A percentile compares a stretch with the other conserved stretches of the same genome.
Conservation (phyloP, 2,329 filamentous ascomycete genomes). For the Malbranchea cinnamomea region DNA sequence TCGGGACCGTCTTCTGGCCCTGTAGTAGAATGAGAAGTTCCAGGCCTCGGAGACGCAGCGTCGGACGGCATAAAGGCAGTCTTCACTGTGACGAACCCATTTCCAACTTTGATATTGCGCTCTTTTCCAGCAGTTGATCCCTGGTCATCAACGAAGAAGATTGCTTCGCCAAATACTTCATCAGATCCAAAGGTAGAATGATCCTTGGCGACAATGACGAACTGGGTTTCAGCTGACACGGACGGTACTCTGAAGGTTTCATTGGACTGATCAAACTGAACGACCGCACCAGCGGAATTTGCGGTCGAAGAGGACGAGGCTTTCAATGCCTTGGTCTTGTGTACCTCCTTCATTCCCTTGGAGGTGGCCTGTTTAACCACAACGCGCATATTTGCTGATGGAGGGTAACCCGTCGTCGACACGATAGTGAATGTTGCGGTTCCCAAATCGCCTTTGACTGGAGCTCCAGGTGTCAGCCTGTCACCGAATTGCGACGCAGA, state of each 20-base stretch:
- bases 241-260: conserved; percentile 68
- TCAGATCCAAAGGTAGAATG: conserved; percentile 75
- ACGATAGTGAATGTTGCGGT: conserved; percentile 68
- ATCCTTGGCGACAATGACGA: conserved; percentile 73
- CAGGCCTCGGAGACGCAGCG: conserved; percentile 17
- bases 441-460: conserved; percentile 46
- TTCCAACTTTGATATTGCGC: conserved; percentile 60
- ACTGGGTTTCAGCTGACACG: conserved; percentile 60
- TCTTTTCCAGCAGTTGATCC: conserved; percentile 47
- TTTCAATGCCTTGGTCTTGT: conserved; percentile 89
- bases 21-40: conserved; percentile 21
- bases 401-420: conserved; percentile 62
- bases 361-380: conserved; percentile 50
- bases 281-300: conserved; percentile 33
- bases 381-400: conserved; percentile 65
- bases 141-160: conserved; percentile 86
- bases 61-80: conserved; percentile 53
- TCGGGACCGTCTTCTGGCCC: conserved; percentile 17
- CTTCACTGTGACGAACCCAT: conserved; percentile 55
- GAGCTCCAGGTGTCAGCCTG: conserved; percentile 33
- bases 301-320: conserved; percentile 27
- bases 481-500: conserved; percentile 35
- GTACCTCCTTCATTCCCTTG: conserved; percentile 59
- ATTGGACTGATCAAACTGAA: conserved; percentile 47
- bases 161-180: conserved; percentile 65